Evolutionary conservation across 208 protist genomes (phyloP).

Genomic region (Trypanosoma cruzi): DNA sequence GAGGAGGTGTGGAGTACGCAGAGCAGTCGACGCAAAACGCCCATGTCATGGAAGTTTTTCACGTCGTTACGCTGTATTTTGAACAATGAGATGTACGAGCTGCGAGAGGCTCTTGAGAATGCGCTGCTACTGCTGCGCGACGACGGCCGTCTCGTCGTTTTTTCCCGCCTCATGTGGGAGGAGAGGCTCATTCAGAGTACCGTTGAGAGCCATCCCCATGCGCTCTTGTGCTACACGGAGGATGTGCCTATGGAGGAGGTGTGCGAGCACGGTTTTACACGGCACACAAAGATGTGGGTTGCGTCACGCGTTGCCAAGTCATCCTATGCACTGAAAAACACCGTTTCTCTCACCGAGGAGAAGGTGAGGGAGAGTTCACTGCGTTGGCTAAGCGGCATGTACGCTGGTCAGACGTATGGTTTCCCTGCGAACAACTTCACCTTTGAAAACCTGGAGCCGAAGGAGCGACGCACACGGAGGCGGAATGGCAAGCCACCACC

Average conservation of each 20-base stretch:
- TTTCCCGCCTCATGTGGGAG: constrained; percentile 79
- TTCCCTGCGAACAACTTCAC: constrained; percentile 91
- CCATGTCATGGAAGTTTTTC: constrained; percentile 88
- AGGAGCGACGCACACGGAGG: constrained; percentile 43
- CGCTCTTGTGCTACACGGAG: constrained; percentile 76
- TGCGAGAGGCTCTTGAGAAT: constrained; percentile 64
- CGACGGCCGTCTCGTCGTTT: constrained; percentile 75
- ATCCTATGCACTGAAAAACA: constrained; percentile 77
- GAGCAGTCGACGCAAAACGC: constrained; percentile 57
- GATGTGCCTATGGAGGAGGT: constrained; percentile 62
- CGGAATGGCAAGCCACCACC: constrained; percentile 54
- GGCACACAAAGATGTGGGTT: constrained; percentile 89
- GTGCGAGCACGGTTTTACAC: constrained; percentile 59
- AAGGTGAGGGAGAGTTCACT: constrained; percentile 67
- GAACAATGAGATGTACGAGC: constrained; percentile 79
- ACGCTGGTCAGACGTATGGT: constrained; percentile 78
- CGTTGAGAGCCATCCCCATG: constrained; percentile 75
- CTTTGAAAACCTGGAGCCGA: constrained; percentile 61
- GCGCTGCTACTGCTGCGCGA: constrained; percentile 71
- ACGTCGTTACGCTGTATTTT: constrained; percentile 81
- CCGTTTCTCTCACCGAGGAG: constrained; percentile 54
- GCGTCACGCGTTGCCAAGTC: constrained; percentile 52
- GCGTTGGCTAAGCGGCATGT: constrained; percentile 79
- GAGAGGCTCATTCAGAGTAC: constrained; percentile 64
- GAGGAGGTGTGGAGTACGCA: constrained; percentile 79